Evolutionary conservation across 768 basidiomycete species (phyloP).

Genomic region (Cystofilobasidium bisporidii): DNA sequence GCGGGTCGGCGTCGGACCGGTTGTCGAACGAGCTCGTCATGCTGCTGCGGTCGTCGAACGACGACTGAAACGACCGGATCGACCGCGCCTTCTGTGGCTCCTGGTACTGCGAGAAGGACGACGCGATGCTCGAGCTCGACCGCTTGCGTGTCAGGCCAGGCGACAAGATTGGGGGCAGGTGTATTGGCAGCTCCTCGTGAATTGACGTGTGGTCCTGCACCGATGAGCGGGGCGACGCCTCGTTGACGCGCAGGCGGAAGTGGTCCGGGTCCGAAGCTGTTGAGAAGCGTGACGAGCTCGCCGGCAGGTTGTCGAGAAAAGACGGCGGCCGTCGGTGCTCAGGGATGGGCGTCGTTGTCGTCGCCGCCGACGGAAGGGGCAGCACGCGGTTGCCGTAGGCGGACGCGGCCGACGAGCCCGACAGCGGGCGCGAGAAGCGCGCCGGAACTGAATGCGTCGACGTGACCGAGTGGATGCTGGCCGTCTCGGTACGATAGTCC

Average conservation of each 20-base stretch:
- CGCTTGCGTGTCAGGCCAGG: neutral
- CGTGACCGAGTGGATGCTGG: conserved; percentile 4
- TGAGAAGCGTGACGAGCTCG: neutral
- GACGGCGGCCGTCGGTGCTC: conserved; percentile 3
- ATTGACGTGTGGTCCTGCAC: neutral
- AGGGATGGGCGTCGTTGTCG: neutral
- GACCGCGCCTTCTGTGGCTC: neutral
- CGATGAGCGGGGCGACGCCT: neutral
- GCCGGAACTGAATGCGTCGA: conserved; percentile 3
- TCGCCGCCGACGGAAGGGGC: neutral
- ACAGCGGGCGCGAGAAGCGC: neutral
- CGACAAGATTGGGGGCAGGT: conserved; percentile 1
- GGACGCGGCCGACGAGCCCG: neutral
- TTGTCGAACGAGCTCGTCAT: neutral
- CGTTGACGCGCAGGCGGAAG: neutral
- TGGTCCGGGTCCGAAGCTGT: neutral
- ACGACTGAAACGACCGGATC: conserved; percentile 1
- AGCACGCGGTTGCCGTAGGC: conserved; percentile 1
- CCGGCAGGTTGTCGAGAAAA: neutral
- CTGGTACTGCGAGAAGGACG: neutral
- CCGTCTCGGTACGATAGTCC: neutral
- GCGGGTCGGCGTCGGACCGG: neutral
- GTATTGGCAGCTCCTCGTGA: neutral
- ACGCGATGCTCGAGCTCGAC: neutral
- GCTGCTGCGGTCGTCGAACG: neutral